Percentiles rank a stretch among this genome's conserved stretches.
Conservation (phyloP, 371 early-diverging fungal genomes). For the Dichotomocladium elegans region DNA sequence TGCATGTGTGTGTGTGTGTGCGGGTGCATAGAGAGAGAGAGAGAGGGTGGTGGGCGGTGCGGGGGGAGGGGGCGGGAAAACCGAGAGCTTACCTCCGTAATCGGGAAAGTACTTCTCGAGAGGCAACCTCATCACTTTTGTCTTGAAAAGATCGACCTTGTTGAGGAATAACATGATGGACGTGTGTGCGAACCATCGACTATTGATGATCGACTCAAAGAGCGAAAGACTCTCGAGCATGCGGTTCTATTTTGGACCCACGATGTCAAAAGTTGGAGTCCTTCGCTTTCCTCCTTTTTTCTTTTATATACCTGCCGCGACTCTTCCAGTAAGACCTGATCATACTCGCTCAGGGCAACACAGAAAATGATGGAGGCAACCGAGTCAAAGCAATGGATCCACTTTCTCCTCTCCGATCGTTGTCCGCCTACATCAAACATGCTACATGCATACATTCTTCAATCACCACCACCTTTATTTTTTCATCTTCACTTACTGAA, state of each 20-base stretch:
- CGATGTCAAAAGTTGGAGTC: slow-evolving; percentile 12
- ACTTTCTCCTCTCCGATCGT: slow-evolving; percentile 85
- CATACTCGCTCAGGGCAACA: slow-evolving; percentile 70
- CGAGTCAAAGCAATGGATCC: slow-evolving; percentile 89
- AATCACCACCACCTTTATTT: neutral
- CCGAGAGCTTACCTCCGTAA: slow-evolving; percentile 43
- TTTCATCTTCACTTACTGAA: slow-evolving; percentile 51
- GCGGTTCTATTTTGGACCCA: slow-evolving; percentile 68
- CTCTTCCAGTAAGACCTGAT: slow-evolving; percentile 73
- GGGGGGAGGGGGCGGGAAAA: neutral
- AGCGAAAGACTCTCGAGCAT: slow-evolving; percentile 78
- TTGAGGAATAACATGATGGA: slow-evolving; percentile 78
- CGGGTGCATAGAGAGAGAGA: no score
- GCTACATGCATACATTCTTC: slow-evolving; percentile 5
- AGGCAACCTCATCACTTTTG: slow-evolving; percentile 50
- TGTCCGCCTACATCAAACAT: slow-evolving; percentile 77
- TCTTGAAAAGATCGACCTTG: slow-evolving; percentile 76
- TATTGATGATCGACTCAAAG: slow-evolving; percentile 77
- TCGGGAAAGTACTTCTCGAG: slow-evolving; percentile 57
- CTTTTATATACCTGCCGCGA: slow-evolving; percentile 44
- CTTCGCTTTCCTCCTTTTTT: neutral
- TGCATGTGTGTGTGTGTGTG: neutral
- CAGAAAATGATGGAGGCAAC: slow-evolving; percentile 71
- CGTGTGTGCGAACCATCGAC: slow-evolving; percentile 59
- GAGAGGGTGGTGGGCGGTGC: no score